Evolutionary conservation across 2,329 filamentous ascomycete species (phyloP), one percentile per base, ranked within the genome.

Genomic region (Monilinia aucupariae): DNA sequence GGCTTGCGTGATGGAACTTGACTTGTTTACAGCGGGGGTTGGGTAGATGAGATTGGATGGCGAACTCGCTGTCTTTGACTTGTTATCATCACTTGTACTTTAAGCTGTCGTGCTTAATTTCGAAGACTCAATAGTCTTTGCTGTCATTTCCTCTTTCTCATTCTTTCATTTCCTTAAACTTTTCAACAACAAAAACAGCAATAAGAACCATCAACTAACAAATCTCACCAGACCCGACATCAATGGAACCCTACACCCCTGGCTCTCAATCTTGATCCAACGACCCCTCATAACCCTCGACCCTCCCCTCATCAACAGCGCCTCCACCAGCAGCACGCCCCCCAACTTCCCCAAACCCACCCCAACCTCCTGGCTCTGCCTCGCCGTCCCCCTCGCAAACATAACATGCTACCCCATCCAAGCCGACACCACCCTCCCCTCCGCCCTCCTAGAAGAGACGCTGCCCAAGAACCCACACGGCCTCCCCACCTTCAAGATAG

Each of bases 361-460:
- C 8, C 67, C 67, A 9, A 61, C 52, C 15, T 66, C 65, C 13
- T 73, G 68, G 67, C 51, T 73, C 43, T 66, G 68, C 0, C 70
- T 74, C 56, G 72, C 71, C 15, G 69, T 68, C n/a, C 71, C 71
- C 3, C 48, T 69, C 2, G 37, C 60, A 22, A 64, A 72, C 55
- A 54, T 71, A 27, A 70, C 64, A 7, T 32, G 45, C 13, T 70
- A 72, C 55, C 62, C 63, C 7, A 51, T 51, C 2, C 39, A 49
- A 15, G 53, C 45, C 5, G 68, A 68, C 12, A 61, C 62, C 15
- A 27, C 30, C 4, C 5, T 59, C 1, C 45, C 59, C 20, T 32
- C 51, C 4, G 55, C 41, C 0, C 32, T 62, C n/a, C 43, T 62
- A 34, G 27, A 45, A 50, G 6, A 53, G 20, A 54, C 32, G 0